These are phyloP conservation scores for Zalerion maritima DNA, from an alignment of 495 filamentous ascomycete genomes.

Conservation along the genomic window DNA sequence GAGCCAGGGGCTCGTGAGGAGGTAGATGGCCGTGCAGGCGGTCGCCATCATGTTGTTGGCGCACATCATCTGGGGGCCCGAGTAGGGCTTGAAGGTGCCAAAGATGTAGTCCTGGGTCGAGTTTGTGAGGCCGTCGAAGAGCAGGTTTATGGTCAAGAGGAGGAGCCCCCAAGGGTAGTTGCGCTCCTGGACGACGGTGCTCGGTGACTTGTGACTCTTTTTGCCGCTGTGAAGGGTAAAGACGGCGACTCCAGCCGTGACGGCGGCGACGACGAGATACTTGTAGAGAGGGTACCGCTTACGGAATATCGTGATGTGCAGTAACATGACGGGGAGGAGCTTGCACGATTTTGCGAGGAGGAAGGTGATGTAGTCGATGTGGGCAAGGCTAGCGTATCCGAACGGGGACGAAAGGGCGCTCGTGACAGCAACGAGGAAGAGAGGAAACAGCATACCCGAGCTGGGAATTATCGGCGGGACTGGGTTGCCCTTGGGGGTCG, in stretches of 20 bases:
- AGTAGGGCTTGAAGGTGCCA: constrained; percentile 54
- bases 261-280: constrained; percentile 79
- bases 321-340: constrained; percentile 90
- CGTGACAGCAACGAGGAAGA: constrained; percentile 74
- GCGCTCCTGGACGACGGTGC: constrained; percentile 26
- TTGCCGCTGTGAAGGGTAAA: constrained; percentile 81
- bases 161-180: constrained; percentile 64
- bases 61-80: constrained; percentile 98
- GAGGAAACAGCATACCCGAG: constrained; percentile 53
- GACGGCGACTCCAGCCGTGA: constrained; percentile 83
- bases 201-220: constrained; percentile 40
- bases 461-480: constrained; percentile 63
- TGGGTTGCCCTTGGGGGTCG: constrained; percentile 35
- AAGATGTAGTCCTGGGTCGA: constrained; percentile 95
- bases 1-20: constrained; percentile 65
- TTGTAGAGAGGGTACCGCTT: constrained; percentile 90
- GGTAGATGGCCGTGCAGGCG: constrained; percentile 54
- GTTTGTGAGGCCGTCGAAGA: constrained; percentile 94
- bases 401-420: constrained; percentile 84
- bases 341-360: constrained; percentile 98
- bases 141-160: constrained; percentile 76
- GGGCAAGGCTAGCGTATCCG: constrained; percentile 80
- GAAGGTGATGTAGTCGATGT: constrained; percentile 98
- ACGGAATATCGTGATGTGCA: constrained; percentile 86
- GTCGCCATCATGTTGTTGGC: constrained; percentile 86